Evolutionary conservation across 2,329 filamentous ascomycete genomes (phyloP).

Genomic region (Aspergillus clavatus): DNA sequence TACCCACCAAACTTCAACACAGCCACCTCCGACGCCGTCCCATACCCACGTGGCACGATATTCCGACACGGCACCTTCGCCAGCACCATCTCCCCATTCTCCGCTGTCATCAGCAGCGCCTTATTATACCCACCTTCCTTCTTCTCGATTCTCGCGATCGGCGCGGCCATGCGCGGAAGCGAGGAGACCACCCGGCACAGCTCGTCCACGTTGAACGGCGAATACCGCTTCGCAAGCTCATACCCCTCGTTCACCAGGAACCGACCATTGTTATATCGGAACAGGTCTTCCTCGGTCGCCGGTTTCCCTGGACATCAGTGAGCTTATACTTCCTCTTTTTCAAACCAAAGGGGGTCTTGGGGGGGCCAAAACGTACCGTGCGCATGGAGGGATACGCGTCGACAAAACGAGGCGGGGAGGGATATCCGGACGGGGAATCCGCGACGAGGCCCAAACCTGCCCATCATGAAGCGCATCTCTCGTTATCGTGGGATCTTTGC

Average conservation of each 20-base stretch:
- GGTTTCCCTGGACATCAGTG: not conserved
- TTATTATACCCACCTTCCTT: conserved; percentile 26
- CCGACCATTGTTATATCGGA: conserved; percentile 24
- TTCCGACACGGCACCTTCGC: conserved; percentile 21
- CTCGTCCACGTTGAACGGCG: conserved; percentile 25
- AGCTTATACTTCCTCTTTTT: too few species aligned
- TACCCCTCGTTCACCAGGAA: conserved; percentile 26
- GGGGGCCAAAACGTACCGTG: not conserved
- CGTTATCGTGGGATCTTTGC: too few species aligned
- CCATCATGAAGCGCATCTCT: not conserved
- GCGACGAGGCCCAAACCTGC: not conserved
- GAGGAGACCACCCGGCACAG: conserved; percentile 25
- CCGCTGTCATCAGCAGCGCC: conserved; percentile 21
- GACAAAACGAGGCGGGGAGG: not conserved
- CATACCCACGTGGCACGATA: conserved; percentile 19
- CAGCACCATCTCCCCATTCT: conserved; percentile 18
- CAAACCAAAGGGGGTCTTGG: too few species aligned
- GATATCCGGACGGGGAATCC: not conserved
- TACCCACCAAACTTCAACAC: conserved; percentile 19
- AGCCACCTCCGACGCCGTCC: conserved; percentile 24
- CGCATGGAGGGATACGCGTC: not conserved
- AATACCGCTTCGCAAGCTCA: conserved; percentile 21
- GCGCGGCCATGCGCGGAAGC: conserved; percentile 15
- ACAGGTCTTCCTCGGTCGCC: conserved; percentile 13
- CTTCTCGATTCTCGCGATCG: conserved; percentile 26